Evolutionary conservation across 2,329 filamentous ascomycete genomes (phyloP).

Genomic region (Talaromyces pinophilus): DNA sequence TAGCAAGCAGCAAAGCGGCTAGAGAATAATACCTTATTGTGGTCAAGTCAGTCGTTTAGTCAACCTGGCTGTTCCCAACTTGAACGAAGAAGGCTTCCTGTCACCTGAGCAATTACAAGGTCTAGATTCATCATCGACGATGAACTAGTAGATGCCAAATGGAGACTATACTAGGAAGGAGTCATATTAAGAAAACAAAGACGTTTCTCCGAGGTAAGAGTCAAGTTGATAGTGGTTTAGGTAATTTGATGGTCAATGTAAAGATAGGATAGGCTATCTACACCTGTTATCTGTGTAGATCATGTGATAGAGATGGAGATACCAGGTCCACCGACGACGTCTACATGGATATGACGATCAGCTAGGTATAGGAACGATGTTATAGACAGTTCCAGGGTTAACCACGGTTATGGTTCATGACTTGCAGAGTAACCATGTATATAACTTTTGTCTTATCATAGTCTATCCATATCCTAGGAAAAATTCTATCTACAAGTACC

Average conservation of each 20-base stretch:
- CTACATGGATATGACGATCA: background rate
- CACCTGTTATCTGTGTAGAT: too few relatives aligned
- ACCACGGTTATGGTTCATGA: background rate
- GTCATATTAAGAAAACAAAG: background rate
- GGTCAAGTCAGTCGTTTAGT: background rate
- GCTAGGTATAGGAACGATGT: background rate
- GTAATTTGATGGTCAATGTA: background rate
- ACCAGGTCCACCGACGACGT: background rate
- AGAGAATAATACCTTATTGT: background rate
- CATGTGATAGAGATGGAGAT: too few relatives aligned
- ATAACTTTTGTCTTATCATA: background rate
- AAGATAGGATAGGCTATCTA: background rate
- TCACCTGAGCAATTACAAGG: too few relatives aligned
- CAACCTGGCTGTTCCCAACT: too few relatives aligned
- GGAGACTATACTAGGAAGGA: background rate
- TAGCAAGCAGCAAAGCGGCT: background rate
- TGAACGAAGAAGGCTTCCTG: too few relatives aligned
- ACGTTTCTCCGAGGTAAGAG: background rate
- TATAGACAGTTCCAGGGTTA: background rate
- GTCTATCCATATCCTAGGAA: too few relatives aligned
- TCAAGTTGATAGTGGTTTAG: background rate
- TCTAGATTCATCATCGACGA: conserved; percentile 1
- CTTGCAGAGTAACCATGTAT: background rate
- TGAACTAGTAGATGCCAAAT: conserved; percentile 9
- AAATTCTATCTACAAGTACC: too few relatives aligned